Evolutionary conservation across 805 yeast genomes (phyloP).

Genomic region (Yarrowia porcina): DNA sequence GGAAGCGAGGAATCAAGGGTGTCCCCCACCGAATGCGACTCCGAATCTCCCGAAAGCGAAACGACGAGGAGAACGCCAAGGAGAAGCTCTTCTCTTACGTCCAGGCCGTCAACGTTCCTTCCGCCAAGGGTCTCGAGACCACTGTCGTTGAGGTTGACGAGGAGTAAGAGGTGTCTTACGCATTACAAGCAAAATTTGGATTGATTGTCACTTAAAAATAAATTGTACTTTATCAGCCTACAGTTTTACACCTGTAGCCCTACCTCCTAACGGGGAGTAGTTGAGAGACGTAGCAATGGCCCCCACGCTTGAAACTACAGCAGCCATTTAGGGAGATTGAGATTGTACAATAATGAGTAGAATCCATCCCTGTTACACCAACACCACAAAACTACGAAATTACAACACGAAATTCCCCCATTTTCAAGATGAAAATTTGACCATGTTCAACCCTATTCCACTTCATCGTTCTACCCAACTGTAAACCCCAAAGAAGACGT

Average conservation of each 20-base stretch:
- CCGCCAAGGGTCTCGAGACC: constrained; percentile 97
- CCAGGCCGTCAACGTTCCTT: constrained; percentile 92
- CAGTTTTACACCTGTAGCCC: constrained; percentile 18
- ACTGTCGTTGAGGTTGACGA: constrained; percentile 88
- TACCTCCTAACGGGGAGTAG: constrained; percentile 20
- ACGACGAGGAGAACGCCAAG: constrained; percentile 99
- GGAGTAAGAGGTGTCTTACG: constrained; percentile 33
- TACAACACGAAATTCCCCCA: not conserved
- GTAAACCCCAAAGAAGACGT: too few relatives aligned
- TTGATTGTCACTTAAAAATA: constrained; percentile 22
- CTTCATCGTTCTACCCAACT: too few relatives aligned
- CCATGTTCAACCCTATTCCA: too few relatives aligned
- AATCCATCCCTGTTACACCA: too few relatives aligned
- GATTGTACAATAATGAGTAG: too few relatives aligned
- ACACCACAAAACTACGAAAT: too few relatives aligned
- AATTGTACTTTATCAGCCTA: constrained; percentile 21
- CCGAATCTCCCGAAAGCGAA: constrained; percentile 99
- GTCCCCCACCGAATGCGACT: constrained; percentile 97
- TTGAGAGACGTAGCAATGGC: constrained; percentile 24
- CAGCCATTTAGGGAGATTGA: constrained; percentile 2
- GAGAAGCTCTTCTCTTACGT: constrained; percentile 97
- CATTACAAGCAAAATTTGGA: not conserved
- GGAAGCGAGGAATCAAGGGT: constrained; percentile 99
- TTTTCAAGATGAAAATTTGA: too few relatives aligned
- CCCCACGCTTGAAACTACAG: constrained; percentile 9